Evolutionary conservation across 2,329 filamentous ascomycete species (phyloP).

Genomic region (Torrubiella hemipterigena): DNA sequence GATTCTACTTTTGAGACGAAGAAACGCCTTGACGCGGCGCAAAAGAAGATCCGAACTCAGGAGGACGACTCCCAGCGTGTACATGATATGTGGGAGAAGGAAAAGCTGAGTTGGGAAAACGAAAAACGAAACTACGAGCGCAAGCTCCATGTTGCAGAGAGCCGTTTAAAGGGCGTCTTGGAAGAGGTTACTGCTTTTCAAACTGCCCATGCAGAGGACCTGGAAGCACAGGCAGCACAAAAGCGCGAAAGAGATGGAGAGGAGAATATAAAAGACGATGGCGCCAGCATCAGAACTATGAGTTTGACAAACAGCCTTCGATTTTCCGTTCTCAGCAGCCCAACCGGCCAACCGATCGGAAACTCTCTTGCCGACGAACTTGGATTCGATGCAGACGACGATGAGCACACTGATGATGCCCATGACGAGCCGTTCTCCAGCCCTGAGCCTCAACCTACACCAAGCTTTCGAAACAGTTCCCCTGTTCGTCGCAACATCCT

Average conservation of each 20-base stretch:
- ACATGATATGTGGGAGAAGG: slow-evolving; percentile 70
- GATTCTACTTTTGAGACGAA: slow-evolving; percentile 60
- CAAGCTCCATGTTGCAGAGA: slow-evolving; percentile 82
- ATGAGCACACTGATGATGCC: slow-evolving; percentile 58
- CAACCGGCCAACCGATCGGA: slow-evolving; percentile 46
- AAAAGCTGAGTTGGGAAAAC: slow-evolving; percentile 75
- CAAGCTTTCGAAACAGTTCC: slow-evolving; percentile 45
- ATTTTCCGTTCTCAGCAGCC: slow-evolving; percentile 56
- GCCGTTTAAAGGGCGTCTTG: slow-evolving; percentile 68
- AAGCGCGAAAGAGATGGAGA: slow-evolving; percentile 47
- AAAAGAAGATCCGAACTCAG: slow-evolving; percentile 65
- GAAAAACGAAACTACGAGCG: slow-evolving; percentile 74
- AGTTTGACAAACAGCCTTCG: slow-evolving; percentile 62
- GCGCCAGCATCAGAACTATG: slow-evolving; percentile 58
- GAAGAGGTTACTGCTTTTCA: slow-evolving; percentile 73
- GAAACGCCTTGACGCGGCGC: slow-evolving; percentile 62
- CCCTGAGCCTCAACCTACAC: too few species aligned
- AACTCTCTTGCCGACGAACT: slow-evolving; percentile 85
- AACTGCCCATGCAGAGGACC: slow-evolving; percentile 33
- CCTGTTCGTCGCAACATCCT: too few species aligned
- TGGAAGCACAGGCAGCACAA: slow-evolving; percentile 19
- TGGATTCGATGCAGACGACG: slow-evolving; percentile 71
- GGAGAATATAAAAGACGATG: slow-evolving; percentile 54
- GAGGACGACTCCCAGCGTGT: slow-evolving; percentile 74
- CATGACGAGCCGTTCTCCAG: slow-evolving; percentile 52